These are phyloP conservation scores for Russula brevipes DNA, from an alignment of 768 basidiomycete genomes.

Conservation along the genomic window DNA sequence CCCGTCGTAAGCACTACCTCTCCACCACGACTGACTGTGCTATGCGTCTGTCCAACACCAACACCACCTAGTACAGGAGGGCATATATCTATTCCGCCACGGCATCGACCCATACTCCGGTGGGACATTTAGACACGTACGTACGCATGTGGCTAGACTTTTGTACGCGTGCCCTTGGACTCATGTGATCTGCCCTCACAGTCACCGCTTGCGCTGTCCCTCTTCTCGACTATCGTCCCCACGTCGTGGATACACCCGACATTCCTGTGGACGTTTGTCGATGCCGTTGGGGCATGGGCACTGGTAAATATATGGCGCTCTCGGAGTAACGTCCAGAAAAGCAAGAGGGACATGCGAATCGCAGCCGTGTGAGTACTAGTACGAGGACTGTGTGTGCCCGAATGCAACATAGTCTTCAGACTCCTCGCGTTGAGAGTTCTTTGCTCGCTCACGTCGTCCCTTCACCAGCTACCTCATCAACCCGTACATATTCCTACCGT, in stretches of 20 bases:
- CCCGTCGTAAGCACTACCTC: slow-evolving; percentile 52
- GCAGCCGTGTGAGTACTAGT: slow-evolving; percentile 56
- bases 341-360: slow-evolving; percentile 54
- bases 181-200: slow-evolving; percentile 30
- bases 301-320: slow-evolving; percentile 63
- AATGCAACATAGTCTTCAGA: neutral
- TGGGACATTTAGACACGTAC: slow-evolving; percentile 79
- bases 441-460: neutral
- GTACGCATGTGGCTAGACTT: slow-evolving; percentile 42
- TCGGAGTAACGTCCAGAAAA: slow-evolving; percentile 47
- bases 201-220: slow-evolving; percentile 75
- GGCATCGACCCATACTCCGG: slow-evolving; percentile 86
- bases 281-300: slow-evolving; percentile 63
- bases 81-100: slow-evolving; percentile 72
- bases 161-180: neutral
- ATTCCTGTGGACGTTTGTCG: slow-evolving; percentile 64
- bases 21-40: neutral
- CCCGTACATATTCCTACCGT: slow-evolving; percentile 79
- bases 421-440: neutral
- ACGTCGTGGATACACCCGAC: slow-evolving; percentile 44
- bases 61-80: slow-evolving; percentile 69
- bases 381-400: neutral
- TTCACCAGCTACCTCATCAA: slow-evolving; percentile 74
- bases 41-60: slow-evolving; percentile 4
- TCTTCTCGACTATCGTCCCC: slow-evolving; percentile 70